Conservation (phyloP, 257 asterid species). For the Solanum neorickii region DNA sequence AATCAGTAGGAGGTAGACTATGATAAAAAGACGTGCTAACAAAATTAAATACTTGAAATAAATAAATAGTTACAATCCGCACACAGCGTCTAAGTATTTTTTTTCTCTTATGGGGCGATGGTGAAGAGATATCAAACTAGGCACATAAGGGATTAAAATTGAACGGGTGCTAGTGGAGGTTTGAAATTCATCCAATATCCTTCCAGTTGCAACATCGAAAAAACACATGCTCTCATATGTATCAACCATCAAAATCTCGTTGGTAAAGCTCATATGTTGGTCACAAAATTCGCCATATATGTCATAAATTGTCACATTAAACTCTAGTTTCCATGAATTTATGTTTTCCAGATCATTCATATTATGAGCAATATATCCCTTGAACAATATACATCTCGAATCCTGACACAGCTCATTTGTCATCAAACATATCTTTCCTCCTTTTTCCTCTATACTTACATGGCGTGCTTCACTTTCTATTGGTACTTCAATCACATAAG, state of each 20-base stretch:
- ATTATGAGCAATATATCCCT: neutral
- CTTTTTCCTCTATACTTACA: neutral
- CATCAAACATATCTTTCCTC: neutral
- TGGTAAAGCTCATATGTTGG: neutral
- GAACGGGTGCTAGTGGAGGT: neutral
- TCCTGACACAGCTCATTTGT: neutral
- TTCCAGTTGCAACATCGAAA: neutral
- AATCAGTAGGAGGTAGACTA: neutral
- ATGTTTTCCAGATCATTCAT: neutral
- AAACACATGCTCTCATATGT: neutral
- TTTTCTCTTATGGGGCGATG: neutral
- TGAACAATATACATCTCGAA: neutral
- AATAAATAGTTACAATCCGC: neutral
- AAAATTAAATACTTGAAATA: neutral
- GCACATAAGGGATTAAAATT: neutral
- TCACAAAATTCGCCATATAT: neutral
- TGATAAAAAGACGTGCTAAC: neutral
- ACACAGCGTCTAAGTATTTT: neutral
- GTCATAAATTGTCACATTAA: neutral
- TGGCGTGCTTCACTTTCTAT: too few relatives aligned
- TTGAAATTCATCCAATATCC: neutral
- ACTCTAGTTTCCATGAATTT: neutral
- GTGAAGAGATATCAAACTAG: neutral
- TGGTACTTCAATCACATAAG: too few relatives aligned
- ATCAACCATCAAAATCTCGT: neutral